phyloP scores from a whole-genome alignment of 306 rosid genomes.

The Luffa acutangula region DNA sequence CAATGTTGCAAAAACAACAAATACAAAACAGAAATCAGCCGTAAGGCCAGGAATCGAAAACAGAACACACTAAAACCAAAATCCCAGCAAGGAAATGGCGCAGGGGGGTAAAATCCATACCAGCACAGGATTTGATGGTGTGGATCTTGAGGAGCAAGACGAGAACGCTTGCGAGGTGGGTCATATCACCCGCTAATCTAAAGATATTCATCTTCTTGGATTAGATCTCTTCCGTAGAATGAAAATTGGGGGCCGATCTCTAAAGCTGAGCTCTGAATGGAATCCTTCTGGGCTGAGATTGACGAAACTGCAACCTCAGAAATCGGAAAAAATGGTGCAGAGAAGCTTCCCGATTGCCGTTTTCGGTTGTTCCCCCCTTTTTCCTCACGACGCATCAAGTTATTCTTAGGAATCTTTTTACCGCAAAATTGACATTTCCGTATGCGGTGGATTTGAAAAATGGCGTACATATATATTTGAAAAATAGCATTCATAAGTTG shows the following conservation, averaged over 20 bases:
- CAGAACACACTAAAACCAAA: neutral
- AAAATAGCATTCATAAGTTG: neutral
- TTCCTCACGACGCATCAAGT: neutral
- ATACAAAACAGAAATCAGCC: neutral
- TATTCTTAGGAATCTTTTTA: neutral
- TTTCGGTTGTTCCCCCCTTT: neutral
- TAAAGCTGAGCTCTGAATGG: neutral
- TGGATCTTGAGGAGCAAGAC: constrained; percentile 76
- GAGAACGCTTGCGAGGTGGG: constrained; percentile 64
- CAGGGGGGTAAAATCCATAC: constrained; percentile 13
- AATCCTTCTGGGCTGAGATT: neutral
- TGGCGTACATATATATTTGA: neutral
- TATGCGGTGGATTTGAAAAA: neutral
- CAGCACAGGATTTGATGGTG: constrained; percentile 69
- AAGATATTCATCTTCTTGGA: constrained; percentile 44
- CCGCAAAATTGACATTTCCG: neutral
- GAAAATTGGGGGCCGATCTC: neutral
- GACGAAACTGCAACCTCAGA: neutral
- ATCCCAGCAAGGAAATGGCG: neutral
- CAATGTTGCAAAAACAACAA: neutral
- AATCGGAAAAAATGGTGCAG: neutral
- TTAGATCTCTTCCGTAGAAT: neutral
- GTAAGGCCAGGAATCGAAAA: neutral
- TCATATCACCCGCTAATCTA: constrained; percentile 63
- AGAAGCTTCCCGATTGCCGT: constrained; percentile 5